A percentile compares a stretch with the other conserved stretches of the same genome.
These are phyloP conservation scores for Triglochin maritima DNA, from an alignment of 106 monocot species.

Conservation along the genomic window DNA sequence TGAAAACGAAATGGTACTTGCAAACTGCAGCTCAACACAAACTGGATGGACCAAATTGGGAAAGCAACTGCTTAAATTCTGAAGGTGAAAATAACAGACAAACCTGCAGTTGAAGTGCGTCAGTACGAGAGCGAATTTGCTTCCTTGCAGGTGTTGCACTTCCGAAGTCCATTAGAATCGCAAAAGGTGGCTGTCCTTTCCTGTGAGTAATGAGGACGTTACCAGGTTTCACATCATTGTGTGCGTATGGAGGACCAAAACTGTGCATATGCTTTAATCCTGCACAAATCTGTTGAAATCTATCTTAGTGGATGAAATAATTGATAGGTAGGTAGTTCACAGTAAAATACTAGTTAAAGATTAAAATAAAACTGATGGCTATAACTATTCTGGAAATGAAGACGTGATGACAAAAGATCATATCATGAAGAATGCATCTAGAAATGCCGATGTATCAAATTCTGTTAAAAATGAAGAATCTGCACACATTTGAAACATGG, in stretches of 20 bases:
- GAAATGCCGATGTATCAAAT: neutral
- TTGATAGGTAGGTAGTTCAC: no score
- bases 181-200: conserved; percentile 68
- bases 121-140: conserved; percentile 70
- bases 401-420: neutral
- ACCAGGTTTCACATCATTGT: conserved; percentile 96
- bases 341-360: no score
- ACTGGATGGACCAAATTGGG: no score
- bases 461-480: no score
- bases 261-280: conserved; percentile 93
- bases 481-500: no score
- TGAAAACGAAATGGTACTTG: no score
- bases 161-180: conserved; percentile 99
- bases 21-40: no score
- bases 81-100: neutral
- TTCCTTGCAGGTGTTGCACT: conserved; percentile 78
- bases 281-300: conserved; percentile 74
- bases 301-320: neutral
- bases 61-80: no score
- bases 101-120: conserved; percentile 91
- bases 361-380: no score
- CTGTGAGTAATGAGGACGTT: conserved; percentile 77
- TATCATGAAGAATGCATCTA: neutral
- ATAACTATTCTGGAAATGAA: no score
- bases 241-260: conserved; percentile 96